phyloP scores from a whole-genome alignment of 1,284 basidiomycete species.

The Malassezia equina region DNA sequence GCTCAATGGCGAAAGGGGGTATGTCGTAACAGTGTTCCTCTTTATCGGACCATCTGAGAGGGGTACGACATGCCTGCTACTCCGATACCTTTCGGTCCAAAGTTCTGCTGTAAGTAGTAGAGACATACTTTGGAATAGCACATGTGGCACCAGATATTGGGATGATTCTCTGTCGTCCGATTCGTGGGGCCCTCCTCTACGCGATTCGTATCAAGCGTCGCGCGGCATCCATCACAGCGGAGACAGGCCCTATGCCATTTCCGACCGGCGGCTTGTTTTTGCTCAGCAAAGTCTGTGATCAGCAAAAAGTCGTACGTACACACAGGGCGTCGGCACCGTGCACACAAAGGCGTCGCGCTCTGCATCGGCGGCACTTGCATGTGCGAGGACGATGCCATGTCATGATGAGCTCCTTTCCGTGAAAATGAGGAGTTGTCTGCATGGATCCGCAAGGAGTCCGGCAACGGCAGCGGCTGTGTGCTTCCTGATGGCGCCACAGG shows the following conservation, averaged over 20 bases:
- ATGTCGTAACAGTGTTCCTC: not conserved
- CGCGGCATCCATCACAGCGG: slow-evolving; percentile 40
- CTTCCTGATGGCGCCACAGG: slow-evolving; percentile 1
- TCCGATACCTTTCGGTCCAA: slow-evolving; percentile 23
- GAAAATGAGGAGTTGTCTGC: not conserved
- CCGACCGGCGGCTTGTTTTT: slow-evolving; percentile 34
- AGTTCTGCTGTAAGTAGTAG: slow-evolving; percentile 8
- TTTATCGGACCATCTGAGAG: not conserved
- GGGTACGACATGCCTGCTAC: slow-evolving; percentile 21
- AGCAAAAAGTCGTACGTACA: slow-evolving; percentile 20
- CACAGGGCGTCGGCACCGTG: slow-evolving; percentile 33
- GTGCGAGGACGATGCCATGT: not conserved
- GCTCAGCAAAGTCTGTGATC: slow-evolving; percentile 42
- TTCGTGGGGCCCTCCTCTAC: slow-evolving; percentile 38
- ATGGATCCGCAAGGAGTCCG: not conserved
- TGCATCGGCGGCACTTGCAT: slow-evolving; percentile 20
- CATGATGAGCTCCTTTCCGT: not conserved
- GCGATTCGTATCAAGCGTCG: slow-evolving; percentile 36
- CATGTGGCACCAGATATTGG: slow-evolving; percentile 39
- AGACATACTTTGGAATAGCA: slow-evolving; percentile 40
- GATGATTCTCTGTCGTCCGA: not conserved
- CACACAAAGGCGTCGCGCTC: slow-evolving; percentile 39
- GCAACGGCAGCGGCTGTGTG: not conserved
- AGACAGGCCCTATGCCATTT: slow-evolving; percentile 44
- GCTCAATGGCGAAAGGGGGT: not conserved